Conservation (phyloP, 2,329 filamentous ascomycete species). For the Trichoderma koningiopsis region DNA sequence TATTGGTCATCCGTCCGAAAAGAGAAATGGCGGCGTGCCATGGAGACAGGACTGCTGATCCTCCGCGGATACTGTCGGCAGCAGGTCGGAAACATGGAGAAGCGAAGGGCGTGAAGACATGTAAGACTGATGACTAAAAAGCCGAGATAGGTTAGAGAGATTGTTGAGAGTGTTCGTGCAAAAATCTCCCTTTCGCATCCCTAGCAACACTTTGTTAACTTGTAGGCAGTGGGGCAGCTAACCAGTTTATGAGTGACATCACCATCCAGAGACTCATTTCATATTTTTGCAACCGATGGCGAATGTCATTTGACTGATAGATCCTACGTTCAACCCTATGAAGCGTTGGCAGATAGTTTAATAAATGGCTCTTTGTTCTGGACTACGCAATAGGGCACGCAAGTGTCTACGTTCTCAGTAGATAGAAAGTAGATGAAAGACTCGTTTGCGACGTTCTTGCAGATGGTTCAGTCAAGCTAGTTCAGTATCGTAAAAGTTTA, state of each 20-base stretch:
- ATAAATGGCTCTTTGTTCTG: not conserved
- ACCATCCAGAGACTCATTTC: not conserved
- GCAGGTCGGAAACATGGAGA: not conserved
- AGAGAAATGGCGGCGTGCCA: not conserved
- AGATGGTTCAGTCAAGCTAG: not conserved
- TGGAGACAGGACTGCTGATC: not conserved
- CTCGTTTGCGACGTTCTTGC: not conserved
- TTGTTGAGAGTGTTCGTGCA: too few species aligned
- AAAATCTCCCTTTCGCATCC: not conserved
- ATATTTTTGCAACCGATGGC: not conserved
- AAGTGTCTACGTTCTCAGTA: not conserved
- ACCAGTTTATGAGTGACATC: not conserved
- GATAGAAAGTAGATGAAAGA: not conserved
- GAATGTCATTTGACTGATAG: not conserved
- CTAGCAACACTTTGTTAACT: not conserved
- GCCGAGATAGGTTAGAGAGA: not conserved
- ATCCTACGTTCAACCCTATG: not conserved
- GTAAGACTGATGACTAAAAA: not conserved
- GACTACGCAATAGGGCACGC: not conserved
- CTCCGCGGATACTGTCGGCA: constrained; percentile 10
- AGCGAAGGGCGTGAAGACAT: not conserved
- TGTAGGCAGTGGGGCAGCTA: not conserved
- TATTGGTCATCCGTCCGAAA: constrained; percentile 17
- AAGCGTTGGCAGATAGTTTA: not conserved
- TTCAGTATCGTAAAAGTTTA: not conserved